A percentile compares a stretch with the other conserved stretches of the same genome.
Evolutionary conservation across 1,139 yeast species (phyloP).

Genomic region (Yamadazyma trypodendri): DNA sequence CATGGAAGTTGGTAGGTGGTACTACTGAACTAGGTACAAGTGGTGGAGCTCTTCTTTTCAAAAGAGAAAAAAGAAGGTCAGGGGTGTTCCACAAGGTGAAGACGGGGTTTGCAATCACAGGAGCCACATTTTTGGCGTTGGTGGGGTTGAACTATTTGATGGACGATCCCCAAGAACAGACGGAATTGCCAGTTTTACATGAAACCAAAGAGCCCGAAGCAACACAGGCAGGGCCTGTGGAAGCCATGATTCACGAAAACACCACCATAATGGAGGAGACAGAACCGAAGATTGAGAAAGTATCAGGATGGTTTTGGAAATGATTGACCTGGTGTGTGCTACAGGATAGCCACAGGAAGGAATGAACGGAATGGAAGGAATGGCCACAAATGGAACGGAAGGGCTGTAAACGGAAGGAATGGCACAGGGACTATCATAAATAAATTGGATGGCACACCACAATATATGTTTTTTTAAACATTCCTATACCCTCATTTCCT

Average conservation of each 20-base stretch:
- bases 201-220: no score
- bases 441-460: no score
- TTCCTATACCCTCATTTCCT: slow-evolving; percentile 9
- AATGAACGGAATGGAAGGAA: not conserved
- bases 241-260: not conserved
- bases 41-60: slow-evolving; percentile 28
- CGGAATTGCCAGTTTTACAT: not conserved
- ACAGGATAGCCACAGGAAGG: not conserved
- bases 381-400: not conserved
- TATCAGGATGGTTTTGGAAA: slow-evolving; percentile 19
- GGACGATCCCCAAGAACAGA: slow-evolving; percentile 14
- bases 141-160: slow-evolving; percentile 28
- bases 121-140: slow-evolving; percentile 30
- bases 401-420: no score
- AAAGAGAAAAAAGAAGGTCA: slow-evolving; percentile 16
- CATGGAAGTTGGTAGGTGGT: slow-evolving; percentile 42
- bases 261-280: not conserved
- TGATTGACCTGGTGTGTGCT: not conserved
- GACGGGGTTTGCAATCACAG: slow-evolving; percentile 33
- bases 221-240: no score
- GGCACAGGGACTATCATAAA: not conserved
- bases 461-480: not conserved
- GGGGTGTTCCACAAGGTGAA: slow-evolving; percentile 17
- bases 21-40: slow-evolving; percentile 16
- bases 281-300: not conserved